phyloP scores from a whole-genome alignment of 257 asterid species.

The Verbena officinalis region DNA sequence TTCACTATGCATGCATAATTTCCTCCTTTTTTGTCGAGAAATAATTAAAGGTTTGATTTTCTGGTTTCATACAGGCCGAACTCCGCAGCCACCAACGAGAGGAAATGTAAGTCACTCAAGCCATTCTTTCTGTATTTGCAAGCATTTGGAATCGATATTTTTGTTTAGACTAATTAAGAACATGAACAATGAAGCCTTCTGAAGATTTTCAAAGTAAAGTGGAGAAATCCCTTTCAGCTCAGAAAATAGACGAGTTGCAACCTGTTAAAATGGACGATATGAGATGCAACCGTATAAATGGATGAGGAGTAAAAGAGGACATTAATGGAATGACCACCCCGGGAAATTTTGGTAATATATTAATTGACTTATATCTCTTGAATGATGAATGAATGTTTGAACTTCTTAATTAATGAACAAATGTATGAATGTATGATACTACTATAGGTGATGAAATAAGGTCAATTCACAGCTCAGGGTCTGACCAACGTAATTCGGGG shows the following conservation, averaged over 20 bases:
- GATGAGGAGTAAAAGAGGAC: constrained; percentile 33
- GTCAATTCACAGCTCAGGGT: constrained; percentile 86
- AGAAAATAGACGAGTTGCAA: constrained; percentile 32
- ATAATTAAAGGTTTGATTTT: constrained; percentile 9
- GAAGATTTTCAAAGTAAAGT: constrained; percentile 53
- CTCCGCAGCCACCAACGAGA: constrained; percentile 56
- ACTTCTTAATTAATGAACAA: constrained; percentile 21
- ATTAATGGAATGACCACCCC: constrained; percentile 66
- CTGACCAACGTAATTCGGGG: constrained; percentile 67
- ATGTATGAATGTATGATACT: constrained; percentile 26
- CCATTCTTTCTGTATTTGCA: neutral
- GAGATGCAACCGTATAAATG: constrained; percentile 40
- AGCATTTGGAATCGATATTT: neutral
- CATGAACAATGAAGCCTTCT: constrained; percentile 53
- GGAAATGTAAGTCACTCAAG: constrained; percentile 60
- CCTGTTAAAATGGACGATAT: constrained; percentile 55
- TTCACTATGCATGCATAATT: constrained; percentile 15
- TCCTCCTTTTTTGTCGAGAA: neutral
- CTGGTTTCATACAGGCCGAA: constrained; percentile 47
- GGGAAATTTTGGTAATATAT: constrained; percentile 58
- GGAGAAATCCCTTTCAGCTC: constrained; percentile 58
- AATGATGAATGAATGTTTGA: no score
- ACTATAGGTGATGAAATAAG: constrained; percentile 62
- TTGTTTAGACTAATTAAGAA: constrained; percentile 39
- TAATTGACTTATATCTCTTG: constrained; percentile 14